Evolutionary conservation across 768 basidiomycete genomes (phyloP), one percentile per base, ranked within the genome.

Genomic region (Boletus barrowsii): DNA sequence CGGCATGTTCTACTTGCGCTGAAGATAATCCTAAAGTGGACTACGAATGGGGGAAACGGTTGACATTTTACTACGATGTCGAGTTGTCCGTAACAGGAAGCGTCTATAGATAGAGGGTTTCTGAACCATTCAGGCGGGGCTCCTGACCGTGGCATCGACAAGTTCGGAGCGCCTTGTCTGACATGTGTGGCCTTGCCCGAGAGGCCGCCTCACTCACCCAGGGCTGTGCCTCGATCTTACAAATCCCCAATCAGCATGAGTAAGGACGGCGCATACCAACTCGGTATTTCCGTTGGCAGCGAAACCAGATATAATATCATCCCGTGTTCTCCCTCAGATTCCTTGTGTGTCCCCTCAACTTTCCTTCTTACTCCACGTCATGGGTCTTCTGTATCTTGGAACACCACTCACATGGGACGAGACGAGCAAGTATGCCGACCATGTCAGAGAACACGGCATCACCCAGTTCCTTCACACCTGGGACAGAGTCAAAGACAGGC

Each of bases 381-480:
- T 99, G 96, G 97, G 97, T 51, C 82, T 99, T 47, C 73, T 99
- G 54, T 89, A 84, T 54, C 86, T 96, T 48, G 97, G 97, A 49
- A 98, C 93, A 4, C 93, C 97, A 22, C 81, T 98, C 55, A 70
- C 82, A 30, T 99, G 97, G 97, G 83, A 88, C 49, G 88, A 97
- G 62, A 87, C 92, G 47, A 91, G 88, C 71, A 80, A 85, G 53
- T 81, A 91, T 62, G 89, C 92, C 15, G 85, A 93, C 66, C 93
- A 98, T 73, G 91, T 98, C 60, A 80, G 94, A 59, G 74, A 77
- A 48, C 95, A 98, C 70, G 97, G 97, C 43, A 93, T 98, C 65
- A 86, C 89, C 8, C 97, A 99, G 72, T 96, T 99, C 70, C 73
- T 99, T 51, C 82, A 95, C 63, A 92, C 84, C 47, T 99, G 94